These are phyloP conservation scores for Dactylis glomerata DNA, from an alignment of 176 grass and related monocot species.

Conservation along the genomic window DNA sequence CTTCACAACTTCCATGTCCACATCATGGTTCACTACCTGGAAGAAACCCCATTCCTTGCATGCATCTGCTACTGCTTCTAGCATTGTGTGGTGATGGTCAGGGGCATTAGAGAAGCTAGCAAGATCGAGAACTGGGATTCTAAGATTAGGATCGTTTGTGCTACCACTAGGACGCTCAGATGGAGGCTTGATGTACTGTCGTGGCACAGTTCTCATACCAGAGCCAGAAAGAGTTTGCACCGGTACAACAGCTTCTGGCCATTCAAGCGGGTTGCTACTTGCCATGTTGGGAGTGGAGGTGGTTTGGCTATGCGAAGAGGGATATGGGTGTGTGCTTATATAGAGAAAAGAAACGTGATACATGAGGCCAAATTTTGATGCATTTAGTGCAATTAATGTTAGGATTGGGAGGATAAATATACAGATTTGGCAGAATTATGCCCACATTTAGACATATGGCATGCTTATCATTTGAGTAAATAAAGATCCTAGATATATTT, in stretches of 20 bases:
- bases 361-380: not conserved
- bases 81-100: not conserved
- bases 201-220: slow-evolving; percentile 31
- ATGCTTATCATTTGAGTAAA: not conserved
- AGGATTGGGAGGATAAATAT: not conserved
- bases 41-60: slow-evolving; percentile 79
- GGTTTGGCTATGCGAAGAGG: not conserved
- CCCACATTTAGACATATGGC: not conserved
- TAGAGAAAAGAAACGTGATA: not conserved
- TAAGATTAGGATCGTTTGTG: not conserved
- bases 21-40: slow-evolving; percentile 65
- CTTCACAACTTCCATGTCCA: slow-evolving; percentile 25
- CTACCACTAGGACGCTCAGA: slow-evolving; percentile 28
- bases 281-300: slow-evolving; percentile 14
- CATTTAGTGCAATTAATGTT: not conserved
- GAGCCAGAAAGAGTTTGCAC: slow-evolving; percentile 52
- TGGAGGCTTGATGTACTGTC: slow-evolving; percentile 52
- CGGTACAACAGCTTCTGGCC: slow-evolving; percentile 63
- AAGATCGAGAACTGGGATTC: slow-evolving; percentile 62
- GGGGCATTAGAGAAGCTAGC: not conserved
- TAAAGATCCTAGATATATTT: not conserved
- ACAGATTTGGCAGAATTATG: not conserved
- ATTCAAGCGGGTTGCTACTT: slow-evolving; percentile 20
- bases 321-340: slow-evolving; percentile 20
- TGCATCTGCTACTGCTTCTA: slow-evolving; percentile 44